A percentile compares a stretch with the other conserved stretches of the same genome.
phyloP scores from a whole-genome alignment of 768 basidiomycete genomes.

The Pulveroboletus sp. region DNA sequence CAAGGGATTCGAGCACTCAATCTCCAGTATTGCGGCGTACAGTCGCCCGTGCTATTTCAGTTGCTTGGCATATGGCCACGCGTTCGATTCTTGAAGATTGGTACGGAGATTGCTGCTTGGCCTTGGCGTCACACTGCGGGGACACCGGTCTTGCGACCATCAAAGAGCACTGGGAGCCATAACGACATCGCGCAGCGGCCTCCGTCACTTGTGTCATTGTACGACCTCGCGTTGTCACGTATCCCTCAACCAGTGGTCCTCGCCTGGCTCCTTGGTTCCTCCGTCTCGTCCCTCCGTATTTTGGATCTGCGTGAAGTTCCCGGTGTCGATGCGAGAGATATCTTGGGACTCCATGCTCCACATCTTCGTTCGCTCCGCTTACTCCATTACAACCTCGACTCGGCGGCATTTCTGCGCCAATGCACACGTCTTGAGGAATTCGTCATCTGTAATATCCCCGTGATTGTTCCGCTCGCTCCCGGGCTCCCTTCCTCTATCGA shows the following conservation, averaged over 20 bases:
- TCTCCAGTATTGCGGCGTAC: conserved; percentile 33
- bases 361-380: conserved; percentile 42
- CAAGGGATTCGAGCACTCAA: conserved; percentile 31
- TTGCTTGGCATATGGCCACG: conserved; percentile 36
- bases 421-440: conserved; percentile 41
- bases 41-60: conserved; percentile 42
- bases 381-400: conserved; percentile 31
- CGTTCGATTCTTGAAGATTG: conserved; percentile 37
- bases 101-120: conserved; percentile 33
- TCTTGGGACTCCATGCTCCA: conserved; percentile 29
- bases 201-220: conserved; percentile 25
- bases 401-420: conserved; percentile 30
- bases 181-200: neutral
- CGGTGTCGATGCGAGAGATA: conserved; percentile 17
- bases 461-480: conserved; percentile 27
- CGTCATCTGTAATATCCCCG: conserved; percentile 34
- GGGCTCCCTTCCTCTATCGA: conserved; percentile 36
- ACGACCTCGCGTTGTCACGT: conserved; percentile 39
- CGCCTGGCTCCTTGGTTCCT: conserved; percentile 37
- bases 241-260: conserved; percentile 30
- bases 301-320: conserved; percentile 38
- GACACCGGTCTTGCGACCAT: conserved; percentile 6
- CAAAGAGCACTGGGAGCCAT: neutral
- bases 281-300: conserved; percentile 34
- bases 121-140: conserved; percentile 27